Conservation (phyloP, 2,329 filamentous ascomycete genomes). For the Microthyrium microscopicum region DNA sequence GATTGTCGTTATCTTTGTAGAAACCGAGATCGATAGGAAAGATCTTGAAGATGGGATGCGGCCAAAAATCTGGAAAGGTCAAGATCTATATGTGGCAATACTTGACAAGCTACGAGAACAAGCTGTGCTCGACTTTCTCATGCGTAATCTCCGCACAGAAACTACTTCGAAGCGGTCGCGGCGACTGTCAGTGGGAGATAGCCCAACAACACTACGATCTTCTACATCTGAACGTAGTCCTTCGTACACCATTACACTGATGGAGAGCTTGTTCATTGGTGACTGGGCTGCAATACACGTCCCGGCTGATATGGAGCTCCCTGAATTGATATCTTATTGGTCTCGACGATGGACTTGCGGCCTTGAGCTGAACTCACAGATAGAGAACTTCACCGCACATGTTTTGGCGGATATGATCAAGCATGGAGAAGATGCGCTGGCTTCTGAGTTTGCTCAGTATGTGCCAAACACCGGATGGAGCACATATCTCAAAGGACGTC, state of each 20-base stretch:
- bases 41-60: conserved; percentile 34
- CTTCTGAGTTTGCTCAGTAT: conserved; percentile 50
- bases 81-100: conserved; percentile 49
- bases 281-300: conserved; percentile 21
- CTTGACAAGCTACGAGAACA: conserved; percentile 23
- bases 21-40: conserved; percentile 61
- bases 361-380: conserved; percentile 21
- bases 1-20: conserved; percentile 70
- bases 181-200: conserved; percentile 1
- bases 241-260: conserved; percentile 15
- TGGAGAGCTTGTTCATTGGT: conserved; percentile 24
- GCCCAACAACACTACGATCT: conserved; percentile 17
- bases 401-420: conserved; percentile 28
- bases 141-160: conserved; percentile 18
- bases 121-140: conserved; percentile 18
- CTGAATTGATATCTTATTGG: conserved; percentile 27
- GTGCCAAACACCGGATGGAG: conserved; percentile 40
- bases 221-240: background rate
- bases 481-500: conserved; percentile 67
- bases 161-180: conserved; percentile 2
- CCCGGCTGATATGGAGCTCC: conserved; percentile 14
- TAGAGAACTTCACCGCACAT: conserved; percentile 20
- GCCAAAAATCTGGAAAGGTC: conserved; percentile 41
- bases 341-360: conserved; percentile 27
- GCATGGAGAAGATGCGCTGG: conserved; percentile 30